Conservation (phyloP, 2,329 filamentous ascomycete genomes). For the Botrytis byssoidea region DNA sequence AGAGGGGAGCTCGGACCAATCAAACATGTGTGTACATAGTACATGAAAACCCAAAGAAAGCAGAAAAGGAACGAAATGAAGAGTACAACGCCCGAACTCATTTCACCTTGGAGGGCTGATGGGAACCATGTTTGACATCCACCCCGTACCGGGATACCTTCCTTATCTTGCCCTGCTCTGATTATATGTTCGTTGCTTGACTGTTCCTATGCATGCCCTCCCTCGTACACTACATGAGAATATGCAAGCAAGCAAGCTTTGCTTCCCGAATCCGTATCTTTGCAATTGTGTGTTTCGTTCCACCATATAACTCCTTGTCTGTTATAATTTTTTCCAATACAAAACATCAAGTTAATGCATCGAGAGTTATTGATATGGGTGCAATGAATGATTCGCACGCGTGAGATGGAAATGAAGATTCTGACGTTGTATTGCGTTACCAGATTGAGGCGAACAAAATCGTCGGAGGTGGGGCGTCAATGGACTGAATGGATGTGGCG, state of each 20-base stretch:
- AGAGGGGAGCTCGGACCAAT: background rate
- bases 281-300: slow-evolving; percentile 4
- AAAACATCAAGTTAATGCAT: background rate
- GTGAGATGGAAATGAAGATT: background rate
- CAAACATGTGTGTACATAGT: background rate
- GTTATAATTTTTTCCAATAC: background rate
- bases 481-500: background rate
- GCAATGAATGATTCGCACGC: background rate
- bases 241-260: slow-evolving; percentile 14
- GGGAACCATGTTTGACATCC: slow-evolving; percentile 13
- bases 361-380: background rate
- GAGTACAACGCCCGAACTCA: background rate
- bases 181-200: background rate
- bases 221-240: background rate
- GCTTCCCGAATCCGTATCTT: slow-evolving; percentile 12
- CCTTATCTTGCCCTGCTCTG: background rate
- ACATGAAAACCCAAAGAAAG: background rate
- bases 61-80: too few relatives aligned
- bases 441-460: slow-evolving; percentile 9
- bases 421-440: slow-evolving; percentile 7
- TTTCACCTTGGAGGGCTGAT: slow-evolving; percentile 21
- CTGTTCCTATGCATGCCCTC: background rate
- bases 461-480: slow-evolving; percentile 1
- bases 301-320: background rate
- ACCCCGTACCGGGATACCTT: slow-evolving; percentile 1